A percentile compares a stretch with the other conserved stretches of the same genome.
phyloP scores from a whole-genome alignment of 257 asterid species.

The Catharanthus roseus region DNA sequence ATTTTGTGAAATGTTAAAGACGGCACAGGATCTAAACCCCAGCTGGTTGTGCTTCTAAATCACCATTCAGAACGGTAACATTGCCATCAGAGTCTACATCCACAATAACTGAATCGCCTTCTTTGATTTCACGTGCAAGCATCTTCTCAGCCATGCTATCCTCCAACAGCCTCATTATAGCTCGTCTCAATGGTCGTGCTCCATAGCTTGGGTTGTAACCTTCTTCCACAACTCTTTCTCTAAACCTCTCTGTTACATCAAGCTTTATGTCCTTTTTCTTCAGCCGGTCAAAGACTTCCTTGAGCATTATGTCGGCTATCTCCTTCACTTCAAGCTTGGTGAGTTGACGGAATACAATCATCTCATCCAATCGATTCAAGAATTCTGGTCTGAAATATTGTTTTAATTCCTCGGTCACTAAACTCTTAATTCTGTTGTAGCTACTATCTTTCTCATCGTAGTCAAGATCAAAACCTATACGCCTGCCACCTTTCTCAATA shows the following conservation, averaged over 20 bases:
- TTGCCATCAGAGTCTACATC: slow-evolving; percentile 53
- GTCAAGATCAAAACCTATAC: slow-evolving; percentile 41
- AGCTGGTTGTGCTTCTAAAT: slow-evolving; percentile 24
- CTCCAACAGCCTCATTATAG: slow-evolving; percentile 50
- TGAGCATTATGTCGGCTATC: slow-evolving; percentile 47
- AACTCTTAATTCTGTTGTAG: slow-evolving; percentile 34
- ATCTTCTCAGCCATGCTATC: slow-evolving; percentile 57
- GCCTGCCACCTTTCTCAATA: slow-evolving; percentile 34
- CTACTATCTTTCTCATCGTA: slow-evolving; percentile 46
- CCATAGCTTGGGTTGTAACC: slow-evolving; percentile 53
- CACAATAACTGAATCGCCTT: slow-evolving; percentile 36
- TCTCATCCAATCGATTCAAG: slow-evolving; percentile 54
- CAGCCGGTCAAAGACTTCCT: slow-evolving; percentile 38
- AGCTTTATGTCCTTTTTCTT: slow-evolving; percentile 34
- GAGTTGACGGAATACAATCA: slow-evolving; percentile 50
- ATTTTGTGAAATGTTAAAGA: neutral
- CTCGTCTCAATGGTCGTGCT: slow-evolving; percentile 58
- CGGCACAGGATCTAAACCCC: slow-evolving; percentile 19
- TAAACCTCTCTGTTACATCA: slow-evolving; percentile 38
- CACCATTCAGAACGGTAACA: slow-evolving; percentile 38
- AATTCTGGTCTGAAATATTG: slow-evolving; percentile 57
- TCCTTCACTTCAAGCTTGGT: slow-evolving; percentile 40
- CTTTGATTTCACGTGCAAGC: slow-evolving; percentile 36
- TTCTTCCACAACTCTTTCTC: slow-evolving; percentile 44
- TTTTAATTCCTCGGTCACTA: slow-evolving; percentile 35